Evolutionary conservation across 805 yeast species (phyloP).

Genomic region (Saturnispora besseyi): DNA sequence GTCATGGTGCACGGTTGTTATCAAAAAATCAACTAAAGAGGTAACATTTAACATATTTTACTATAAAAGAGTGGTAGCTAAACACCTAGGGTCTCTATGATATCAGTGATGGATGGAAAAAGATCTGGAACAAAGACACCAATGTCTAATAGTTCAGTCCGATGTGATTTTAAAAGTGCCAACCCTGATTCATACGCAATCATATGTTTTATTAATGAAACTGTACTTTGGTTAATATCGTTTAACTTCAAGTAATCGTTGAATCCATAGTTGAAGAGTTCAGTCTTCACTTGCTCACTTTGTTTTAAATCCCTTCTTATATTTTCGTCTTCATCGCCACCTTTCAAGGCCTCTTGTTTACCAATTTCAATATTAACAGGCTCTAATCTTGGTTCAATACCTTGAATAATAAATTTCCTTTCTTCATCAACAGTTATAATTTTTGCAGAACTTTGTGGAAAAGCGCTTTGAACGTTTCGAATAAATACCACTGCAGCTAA

Average conservation of each 20-base stretch:
- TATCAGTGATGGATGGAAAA: slow-evolving; percentile 20
- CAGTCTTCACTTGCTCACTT: slow-evolving; percentile 24
- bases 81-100: slow-evolving; percentile 9
- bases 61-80: not conserved
- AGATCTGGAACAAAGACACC: slow-evolving; percentile 30
- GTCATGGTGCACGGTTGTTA: slow-evolving; percentile 1
- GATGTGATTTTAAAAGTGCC: slow-evolving; percentile 26
- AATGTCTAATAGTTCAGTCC: slow-evolving; percentile 25
- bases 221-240: slow-evolving; percentile 34
- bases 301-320: slow-evolving; percentile 14
- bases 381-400: slow-evolving; percentile 76
- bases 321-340: slow-evolving; percentile 9
- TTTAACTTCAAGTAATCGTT: slow-evolving; percentile 28
- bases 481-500: slow-evolving; percentile 96
- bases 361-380: slow-evolving; percentile 43
- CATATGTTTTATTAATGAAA: slow-evolving; percentile 30
- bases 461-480: slow-evolving; percentile 85
- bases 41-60: no score
- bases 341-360: slow-evolving; percentile 30
- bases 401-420: slow-evolving; percentile 84
- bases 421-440: slow-evolving; percentile 58
- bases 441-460: slow-evolving; percentile 86
- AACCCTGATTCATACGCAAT: slow-evolving; percentile 26
- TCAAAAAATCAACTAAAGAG: not conserved
- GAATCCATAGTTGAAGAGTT: slow-evolving; percentile 26